phyloP scores from a whole-genome alignment of 2,329 filamentous ascomycete genomes.

The Chaetomium olivaceum region DNA sequence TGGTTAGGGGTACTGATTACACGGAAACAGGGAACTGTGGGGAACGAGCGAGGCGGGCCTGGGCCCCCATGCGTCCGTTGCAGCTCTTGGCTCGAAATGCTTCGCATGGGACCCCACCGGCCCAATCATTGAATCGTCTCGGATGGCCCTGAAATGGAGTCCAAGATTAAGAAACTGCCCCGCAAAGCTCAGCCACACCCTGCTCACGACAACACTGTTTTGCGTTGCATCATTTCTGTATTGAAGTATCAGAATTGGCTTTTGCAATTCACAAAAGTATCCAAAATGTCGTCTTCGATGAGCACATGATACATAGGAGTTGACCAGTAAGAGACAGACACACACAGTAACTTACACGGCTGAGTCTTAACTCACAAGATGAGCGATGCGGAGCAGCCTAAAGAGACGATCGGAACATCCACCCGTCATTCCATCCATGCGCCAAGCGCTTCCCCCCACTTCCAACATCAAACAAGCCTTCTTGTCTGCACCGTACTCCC shows the following conservation, averaged over 20 bases:
- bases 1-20: conserved; percentile 3
- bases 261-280: too few species aligned
- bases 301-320: not conserved
- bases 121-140: conserved; percentile 4
- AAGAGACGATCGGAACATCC: conserved; percentile 14
- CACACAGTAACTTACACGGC: not conserved
- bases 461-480: not conserved
- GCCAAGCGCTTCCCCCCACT: not conserved
- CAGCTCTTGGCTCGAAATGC: conserved; percentile 12
- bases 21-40: conserved; percentile 5
- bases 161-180: conserved; percentile 1
- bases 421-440: conserved; percentile 10
- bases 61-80: not conserved
- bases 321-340: not conserved
- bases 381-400: conserved; percentile 9
- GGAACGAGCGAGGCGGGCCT: not conserved
- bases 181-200: conserved; percentile 10
- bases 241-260: too few species aligned
- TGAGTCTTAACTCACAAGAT: not conserved
- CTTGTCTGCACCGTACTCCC: too few species aligned
- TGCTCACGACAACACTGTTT: not conserved
- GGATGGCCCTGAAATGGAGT: not conserved
- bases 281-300: not conserved
- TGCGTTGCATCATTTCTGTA: not conserved
- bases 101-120: conserved; percentile 1